Base-by-base conservation (phyloP, 768 basidiomycete species). In the Royoungia palumana region DNA sequence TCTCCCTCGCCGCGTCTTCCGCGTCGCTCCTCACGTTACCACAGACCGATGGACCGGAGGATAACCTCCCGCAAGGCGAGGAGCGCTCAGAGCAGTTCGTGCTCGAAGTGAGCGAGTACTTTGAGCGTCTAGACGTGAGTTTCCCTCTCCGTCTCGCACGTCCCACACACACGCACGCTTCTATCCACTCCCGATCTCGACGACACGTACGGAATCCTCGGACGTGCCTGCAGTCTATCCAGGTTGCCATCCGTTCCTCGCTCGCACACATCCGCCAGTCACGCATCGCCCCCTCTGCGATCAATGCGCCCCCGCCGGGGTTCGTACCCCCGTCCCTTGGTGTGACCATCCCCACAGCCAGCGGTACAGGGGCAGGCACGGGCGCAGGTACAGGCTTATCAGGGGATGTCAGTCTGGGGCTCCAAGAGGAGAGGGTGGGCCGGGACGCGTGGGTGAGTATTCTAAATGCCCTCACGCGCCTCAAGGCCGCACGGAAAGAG, bases 31-130 rank as follows among this genome's bases (percentile, higher is more conserved):
- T 92, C 41, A 85, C 89, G 2, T 72, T 92, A n/a, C 89, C 89
- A 1, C 89, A 90, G 66, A 89, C 87, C 4, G 89, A 91, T 61
- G 75, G 66, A 1, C 76, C 82, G 4, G 80, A 80, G 7, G 84
- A 86, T 44, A 74, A 70, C 47, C 75, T 90, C 8, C 87, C 88
- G 3, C 83, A 86, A 58, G 89, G 87, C 35, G 89, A 85, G 51
- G 89, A 92, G 66, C 76, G 89, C 30, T 89, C 87, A 13, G 87
- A 91, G 61, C 85, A 89, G 59, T 90, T 92, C 56, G 89, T 90
- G 35, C 74, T 85, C 35, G 87, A 90, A 71, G 87, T 87, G 44
- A 85, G 84, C 72, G 86, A 89, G 62, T 91, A 90, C 66, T 92
- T 90, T 60, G 84, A 89, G 57, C 82, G 85, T 22, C 74, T 91